Conservation (phyloP, 2,329 filamentous ascomycete species). For the Pseudogymnoascus sp. region DNA sequence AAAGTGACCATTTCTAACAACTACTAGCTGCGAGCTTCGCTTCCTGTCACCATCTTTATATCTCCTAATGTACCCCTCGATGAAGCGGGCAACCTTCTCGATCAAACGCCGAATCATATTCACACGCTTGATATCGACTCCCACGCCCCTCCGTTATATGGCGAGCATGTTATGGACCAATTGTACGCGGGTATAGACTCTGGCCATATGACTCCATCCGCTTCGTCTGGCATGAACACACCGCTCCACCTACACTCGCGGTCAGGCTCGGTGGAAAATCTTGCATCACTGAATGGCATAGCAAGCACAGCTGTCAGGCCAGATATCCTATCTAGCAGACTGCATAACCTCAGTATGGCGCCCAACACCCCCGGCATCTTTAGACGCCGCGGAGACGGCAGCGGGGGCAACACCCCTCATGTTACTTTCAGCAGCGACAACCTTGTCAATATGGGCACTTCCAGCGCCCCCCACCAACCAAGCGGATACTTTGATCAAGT, state of each 20-base stretch:
- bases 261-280: constrained; percentile 72
- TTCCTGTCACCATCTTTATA: constrained; percentile 89
- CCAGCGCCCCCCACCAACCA: constrained; percentile 23
- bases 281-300: constrained; percentile 50
- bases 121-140: constrained; percentile 44
- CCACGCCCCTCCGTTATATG: constrained; percentile 83
- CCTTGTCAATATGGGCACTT: constrained; percentile 16
- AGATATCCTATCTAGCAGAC: constrained; percentile 52
- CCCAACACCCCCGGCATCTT: constrained; percentile 32
- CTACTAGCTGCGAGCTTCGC: constrained; percentile 68
- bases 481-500: constrained; percentile 20
- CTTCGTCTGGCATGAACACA: constrained; percentile 65
- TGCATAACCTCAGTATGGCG: constrained; percentile 62
- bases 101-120: constrained; percentile 45
- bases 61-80: constrained; percentile 87
- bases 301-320: constrained; percentile 39
- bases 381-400: constrained; percentile 23
- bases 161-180: constrained; percentile 80
- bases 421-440: constrained; percentile 20
- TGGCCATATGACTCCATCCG: constrained; percentile 71
- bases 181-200: constrained; percentile 82
- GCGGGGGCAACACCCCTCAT: constrained; percentile 29
- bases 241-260: constrained; percentile 68
- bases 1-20: constrained; percentile 14
- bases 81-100: constrained; percentile 72